Conservation (phyloP, 169 alveolate genomes). For the Toxoplasma gondii region DNA sequence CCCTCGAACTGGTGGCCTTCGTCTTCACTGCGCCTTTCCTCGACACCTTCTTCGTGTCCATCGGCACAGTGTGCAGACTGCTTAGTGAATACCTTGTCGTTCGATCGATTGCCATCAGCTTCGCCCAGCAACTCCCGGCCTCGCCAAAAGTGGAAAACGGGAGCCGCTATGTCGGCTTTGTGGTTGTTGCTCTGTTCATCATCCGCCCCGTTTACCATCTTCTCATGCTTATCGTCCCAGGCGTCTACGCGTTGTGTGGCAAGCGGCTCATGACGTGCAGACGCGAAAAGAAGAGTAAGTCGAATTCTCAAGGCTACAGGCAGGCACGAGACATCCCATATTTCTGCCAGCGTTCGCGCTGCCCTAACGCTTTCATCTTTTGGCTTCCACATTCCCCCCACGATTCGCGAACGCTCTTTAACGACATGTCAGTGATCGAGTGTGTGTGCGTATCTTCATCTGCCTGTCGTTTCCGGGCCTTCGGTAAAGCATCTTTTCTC, state of each 20-base stretch:
- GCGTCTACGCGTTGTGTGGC: background rate
- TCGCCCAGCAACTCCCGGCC: conserved; percentile 5
- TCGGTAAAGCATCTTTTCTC: no score
- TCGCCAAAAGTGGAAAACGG: background rate
- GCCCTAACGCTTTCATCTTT: no score
- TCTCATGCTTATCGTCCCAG: background rate
- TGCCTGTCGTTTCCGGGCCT: no score
- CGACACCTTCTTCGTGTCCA: background rate
- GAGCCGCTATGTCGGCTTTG: conserved; percentile 15
- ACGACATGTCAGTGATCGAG: no score
- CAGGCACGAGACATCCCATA: background rate
- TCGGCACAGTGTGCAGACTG: background rate
- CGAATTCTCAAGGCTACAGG: background rate
- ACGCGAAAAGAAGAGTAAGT: conserved; percentile 35
- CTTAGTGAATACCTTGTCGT: background rate
- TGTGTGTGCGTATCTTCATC: no score
- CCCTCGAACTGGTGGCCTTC: background rate
- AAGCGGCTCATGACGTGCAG: background rate
- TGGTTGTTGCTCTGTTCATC: background rate
- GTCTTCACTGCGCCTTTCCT: conserved; percentile 9
- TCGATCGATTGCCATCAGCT: conserved; percentile 10
- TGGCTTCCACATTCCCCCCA: no score
- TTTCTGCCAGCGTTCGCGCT: no score
- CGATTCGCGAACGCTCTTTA: no score
- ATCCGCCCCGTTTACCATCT: background rate